phyloP scores from a whole-genome alignment of 345 rosid species.

The Eucalyptus globulus region DNA sequence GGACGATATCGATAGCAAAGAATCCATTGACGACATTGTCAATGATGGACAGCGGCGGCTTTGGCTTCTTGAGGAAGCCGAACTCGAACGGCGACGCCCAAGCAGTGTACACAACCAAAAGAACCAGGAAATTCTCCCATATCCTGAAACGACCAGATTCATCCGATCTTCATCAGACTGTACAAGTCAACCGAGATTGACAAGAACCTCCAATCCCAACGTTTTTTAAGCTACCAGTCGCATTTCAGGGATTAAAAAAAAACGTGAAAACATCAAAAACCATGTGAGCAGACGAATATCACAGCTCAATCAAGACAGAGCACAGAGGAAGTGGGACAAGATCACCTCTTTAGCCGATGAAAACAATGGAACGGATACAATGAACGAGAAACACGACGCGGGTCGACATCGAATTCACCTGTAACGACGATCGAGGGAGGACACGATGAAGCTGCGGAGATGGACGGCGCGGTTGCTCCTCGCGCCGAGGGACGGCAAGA shows the following conservation, averaged over 20 bases:
- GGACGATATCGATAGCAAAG: conserved; percentile 70
- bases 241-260: neutral
- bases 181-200: neutral
- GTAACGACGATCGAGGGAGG: conserved; percentile 83
- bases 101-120: conserved; percentile 76
- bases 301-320: neutral
- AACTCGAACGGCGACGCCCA: conserved; percentile 95
- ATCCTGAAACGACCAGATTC: conserved; percentile 30
- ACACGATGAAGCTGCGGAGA: conserved; percentile 45
- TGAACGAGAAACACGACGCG: neutral
- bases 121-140: conserved; percentile 73
- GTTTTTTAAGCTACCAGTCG: neutral
- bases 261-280: neutral
- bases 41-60: conserved; percentile 32
- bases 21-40: conserved; percentile 87
- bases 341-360: neutral
- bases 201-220: neutral
- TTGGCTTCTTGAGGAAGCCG: conserved; percentile 65
- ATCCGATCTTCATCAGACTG: neutral
- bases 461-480: conserved; percentile 65
- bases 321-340: neutral
- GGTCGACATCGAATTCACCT: conserved; percentile 20
- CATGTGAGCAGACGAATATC: neutral
- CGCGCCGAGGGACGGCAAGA: conserved; percentile 89
- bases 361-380: neutral